These are phyloP conservation scores for Tolypocladium album DNA, from an alignment of 2,329 filamentous ascomycete genomes.

Conservation along the genomic window DNA sequence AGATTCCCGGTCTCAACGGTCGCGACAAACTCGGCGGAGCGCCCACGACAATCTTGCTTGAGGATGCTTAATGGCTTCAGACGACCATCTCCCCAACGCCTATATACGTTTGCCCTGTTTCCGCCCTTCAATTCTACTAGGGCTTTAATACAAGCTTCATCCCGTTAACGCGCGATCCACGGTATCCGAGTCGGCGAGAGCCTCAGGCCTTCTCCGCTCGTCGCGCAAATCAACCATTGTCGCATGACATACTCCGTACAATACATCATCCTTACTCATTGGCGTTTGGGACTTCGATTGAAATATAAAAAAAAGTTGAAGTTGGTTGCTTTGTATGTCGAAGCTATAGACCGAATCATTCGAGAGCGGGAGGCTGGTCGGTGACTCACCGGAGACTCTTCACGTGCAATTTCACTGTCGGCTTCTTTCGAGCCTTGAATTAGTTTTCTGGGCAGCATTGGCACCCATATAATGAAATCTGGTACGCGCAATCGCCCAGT, in stretches of 20 bases:
- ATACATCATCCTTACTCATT: background rate
- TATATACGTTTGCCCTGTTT: background rate
- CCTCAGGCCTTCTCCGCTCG: background rate
- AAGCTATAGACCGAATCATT: background rate
- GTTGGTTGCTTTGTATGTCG: background rate
- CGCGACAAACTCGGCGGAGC: conserved; percentile 72
- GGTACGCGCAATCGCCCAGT: background rate
- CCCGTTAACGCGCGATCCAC: background rate
- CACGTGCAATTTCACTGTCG: background rate
- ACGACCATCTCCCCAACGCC: background rate
- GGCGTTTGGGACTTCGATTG: background rate
- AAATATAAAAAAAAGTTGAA: background rate
- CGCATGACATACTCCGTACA: background rate
- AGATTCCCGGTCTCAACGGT: conserved; percentile 87
- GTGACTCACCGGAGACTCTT: background rate
- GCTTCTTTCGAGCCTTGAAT: background rate
- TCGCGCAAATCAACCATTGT: background rate
- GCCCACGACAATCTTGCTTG: conserved; percentile 75
- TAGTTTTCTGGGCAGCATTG: background rate
- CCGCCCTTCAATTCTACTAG: background rate
- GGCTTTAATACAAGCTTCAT: background rate
- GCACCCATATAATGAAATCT: background rate
- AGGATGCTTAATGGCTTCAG: conserved; percentile 26
- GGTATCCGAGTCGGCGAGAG: background rate
- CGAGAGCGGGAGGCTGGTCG: background rate